Evolutionary conservation across 2,329 filamentous ascomycete genomes (phyloP), one percentile per base, ranked within the genome.

Genomic region (Aspergillus melleus): DNA sequence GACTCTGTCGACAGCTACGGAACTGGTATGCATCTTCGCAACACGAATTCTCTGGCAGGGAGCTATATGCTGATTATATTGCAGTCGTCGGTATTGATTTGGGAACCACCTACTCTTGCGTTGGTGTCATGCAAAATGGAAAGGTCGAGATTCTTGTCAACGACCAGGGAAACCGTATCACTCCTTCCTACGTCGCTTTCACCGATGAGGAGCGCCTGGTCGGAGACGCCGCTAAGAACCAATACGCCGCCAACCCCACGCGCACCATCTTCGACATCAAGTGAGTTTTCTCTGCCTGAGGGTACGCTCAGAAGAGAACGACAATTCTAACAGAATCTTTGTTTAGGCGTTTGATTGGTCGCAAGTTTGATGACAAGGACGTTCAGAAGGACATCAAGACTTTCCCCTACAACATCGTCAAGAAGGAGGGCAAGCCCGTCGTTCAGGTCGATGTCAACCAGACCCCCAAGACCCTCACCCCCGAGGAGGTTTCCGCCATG

Each of bases 171-270:
- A 92, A 96, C 87, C 90, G 92, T 83, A 96, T 96, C 70, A 96
- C 92, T 71, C 92, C 92, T 58, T 96, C 92, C 66, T 96, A 95
- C 80, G 92, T 96, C 76, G 92, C 92, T 74, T 96, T 96, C 80
- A 98, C 92, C 79, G 93, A 98, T 72, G 92, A 97, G 66, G 95
- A 98, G 82, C 89, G 95, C 76, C 85, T 99, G 68, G 92, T 99
- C 70, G 95, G 95, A 85, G 95, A 99, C 80, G 92, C 95, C 73
- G 92, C 92, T 73, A 96, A 96, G 89, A 96, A 96, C 83, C 92
- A 96, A 84, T 92, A 90, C 74, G 88, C 90, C 64, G 80, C 87
- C 58, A 94, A 94, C 84, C 91, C 90, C 50, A 80, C 74, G 69
- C 86, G 88, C 74, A 94, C 90, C 55, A 85, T 94, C 75, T 94